These are phyloP conservation scores for Komagataella pastoris DNA, from an alignment of 805 yeast genomes.

Conservation along the genomic window DNA sequence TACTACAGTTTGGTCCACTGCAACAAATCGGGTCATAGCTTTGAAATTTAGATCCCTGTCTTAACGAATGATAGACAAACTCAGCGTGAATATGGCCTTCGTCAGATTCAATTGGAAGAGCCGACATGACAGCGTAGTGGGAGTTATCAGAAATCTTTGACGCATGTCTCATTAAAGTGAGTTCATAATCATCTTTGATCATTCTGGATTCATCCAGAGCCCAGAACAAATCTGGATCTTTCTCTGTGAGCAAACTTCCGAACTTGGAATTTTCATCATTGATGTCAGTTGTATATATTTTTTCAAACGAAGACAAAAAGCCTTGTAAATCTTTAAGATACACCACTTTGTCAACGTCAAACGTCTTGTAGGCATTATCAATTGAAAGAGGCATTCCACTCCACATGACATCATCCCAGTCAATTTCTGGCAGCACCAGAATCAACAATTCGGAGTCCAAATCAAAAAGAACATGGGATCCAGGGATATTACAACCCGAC, in stretches of 20 bases:
- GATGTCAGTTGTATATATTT: slow-evolving; percentile 40
- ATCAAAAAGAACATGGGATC: slow-evolving; percentile 53
- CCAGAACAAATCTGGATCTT: slow-evolving; percentile 37
- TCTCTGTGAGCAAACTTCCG: slow-evolving; percentile 23
- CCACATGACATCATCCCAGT: slow-evolving; percentile 91
- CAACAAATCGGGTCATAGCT: slow-evolving; percentile 96
- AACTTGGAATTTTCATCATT: slow-evolving; percentile 17
- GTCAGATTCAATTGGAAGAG: slow-evolving; percentile 72
- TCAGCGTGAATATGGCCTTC: slow-evolving; percentile 95
- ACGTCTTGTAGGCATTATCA: slow-evolving; percentile 50
- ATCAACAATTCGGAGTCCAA: slow-evolving; percentile 40
- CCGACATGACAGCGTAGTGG: slow-evolving; percentile 87
- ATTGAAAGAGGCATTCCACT: slow-evolving; percentile 70
- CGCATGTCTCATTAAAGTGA: slow-evolving; percentile 67
- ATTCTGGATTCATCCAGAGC: slow-evolving; percentile 83
- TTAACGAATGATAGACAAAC: slow-evolving; percentile 80
- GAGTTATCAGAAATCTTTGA: slow-evolving; percentile 77
- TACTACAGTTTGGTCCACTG: slow-evolving; percentile 82
- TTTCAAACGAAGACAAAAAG: slow-evolving; percentile 18
- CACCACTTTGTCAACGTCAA: slow-evolving; percentile 73
- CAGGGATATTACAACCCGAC: slow-evolving; percentile 73
- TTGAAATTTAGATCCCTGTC: slow-evolving; percentile 85
- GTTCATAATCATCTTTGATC: slow-evolving; percentile 75
- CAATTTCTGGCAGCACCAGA: slow-evolving; percentile 72
- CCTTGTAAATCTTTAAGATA: slow-evolving; percentile 38